Percentiles rank a stretch among this genome's conserved stretches.
Evolutionary conservation across 2,329 filamentous ascomycete species (phyloP).

Genomic region (Aspergillus aculeatinus): DNA sequence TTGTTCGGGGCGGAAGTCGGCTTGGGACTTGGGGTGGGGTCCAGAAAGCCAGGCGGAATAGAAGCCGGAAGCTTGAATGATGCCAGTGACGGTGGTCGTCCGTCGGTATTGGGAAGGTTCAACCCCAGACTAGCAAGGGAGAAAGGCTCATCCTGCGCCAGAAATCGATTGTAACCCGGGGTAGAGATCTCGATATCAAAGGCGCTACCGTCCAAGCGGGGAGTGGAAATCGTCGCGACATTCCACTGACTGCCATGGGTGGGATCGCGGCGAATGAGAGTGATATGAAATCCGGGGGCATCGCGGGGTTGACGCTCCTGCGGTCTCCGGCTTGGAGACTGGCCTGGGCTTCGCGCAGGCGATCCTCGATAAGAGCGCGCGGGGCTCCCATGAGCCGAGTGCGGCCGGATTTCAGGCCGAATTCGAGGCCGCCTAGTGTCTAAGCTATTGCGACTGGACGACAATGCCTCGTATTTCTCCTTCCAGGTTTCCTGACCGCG

Average conservation of each 20-base stretch:
- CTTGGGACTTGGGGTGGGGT: background rate
- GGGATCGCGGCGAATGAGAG: slow-evolving; percentile 72
- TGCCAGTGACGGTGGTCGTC: slow-evolving; percentile 10
- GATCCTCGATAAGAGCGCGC: slow-evolving; percentile 20
- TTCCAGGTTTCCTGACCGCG: slow-evolving; percentile 23
- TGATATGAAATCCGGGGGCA: slow-evolving; percentile 43
- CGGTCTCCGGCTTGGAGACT: slow-evolving; percentile 25
- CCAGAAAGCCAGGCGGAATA: background rate
- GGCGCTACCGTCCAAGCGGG: slow-evolving; percentile 29
- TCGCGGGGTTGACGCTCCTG: slow-evolving; percentile 12
- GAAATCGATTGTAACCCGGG: slow-evolving; percentile 60
- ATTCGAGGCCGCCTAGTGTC: slow-evolving; percentile 29
- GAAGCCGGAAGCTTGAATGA: slow-evolving; percentile 8
- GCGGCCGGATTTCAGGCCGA: slow-evolving; percentile 26
- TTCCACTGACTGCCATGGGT: slow-evolving; percentile 72
- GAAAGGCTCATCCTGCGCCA: slow-evolving; percentile 39
- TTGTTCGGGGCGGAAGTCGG: slow-evolving; percentile 12
- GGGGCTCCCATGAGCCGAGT: slow-evolving; percentile 20
- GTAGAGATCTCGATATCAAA: slow-evolving; percentile 59
- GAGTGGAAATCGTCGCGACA: slow-evolving; percentile 61
- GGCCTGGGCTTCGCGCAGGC: slow-evolving; percentile 27
- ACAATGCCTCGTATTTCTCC: slow-evolving; percentile 24
- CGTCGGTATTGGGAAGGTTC: slow-evolving; percentile 21
- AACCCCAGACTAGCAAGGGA: slow-evolving; percentile 33
- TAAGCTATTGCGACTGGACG: slow-evolving; percentile 30